Conservation (phyloP, 495 filamentous ascomycete genomes). For the Annulohypoxylon maeteangense region DNA sequence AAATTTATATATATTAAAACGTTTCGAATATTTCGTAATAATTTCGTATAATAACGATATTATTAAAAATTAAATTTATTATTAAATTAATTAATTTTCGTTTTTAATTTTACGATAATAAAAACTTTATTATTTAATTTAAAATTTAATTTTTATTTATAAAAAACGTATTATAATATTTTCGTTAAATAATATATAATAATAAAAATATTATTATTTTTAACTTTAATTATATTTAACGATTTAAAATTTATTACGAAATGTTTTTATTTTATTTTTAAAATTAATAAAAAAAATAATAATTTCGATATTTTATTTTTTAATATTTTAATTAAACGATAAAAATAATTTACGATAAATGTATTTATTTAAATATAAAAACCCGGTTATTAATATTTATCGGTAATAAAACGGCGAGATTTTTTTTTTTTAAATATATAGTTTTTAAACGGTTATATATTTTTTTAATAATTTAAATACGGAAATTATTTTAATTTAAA, state of each 20-base stretch:
- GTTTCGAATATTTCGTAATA: neutral
- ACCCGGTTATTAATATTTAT: no score
- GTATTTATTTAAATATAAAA: neutral
- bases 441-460: no score
- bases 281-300: no score
- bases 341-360: neutral
- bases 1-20: neutral
- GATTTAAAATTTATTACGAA: no score
- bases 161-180: neutral
- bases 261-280: no score
- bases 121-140: neutral
- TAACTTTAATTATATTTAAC: neutral
- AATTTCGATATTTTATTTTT: no score
- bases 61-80: neutral
- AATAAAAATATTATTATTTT: neutral
- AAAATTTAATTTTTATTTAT: neutral
- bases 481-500: neutral
- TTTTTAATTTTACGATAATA: neutral
- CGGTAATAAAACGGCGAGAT: no score
- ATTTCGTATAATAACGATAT: neutral
- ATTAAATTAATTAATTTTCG: neutral
- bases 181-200: neutral
- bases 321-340: neutral
- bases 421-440: no score
- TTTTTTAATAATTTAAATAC: neutral